Evolutionary conservation across 2,329 filamentous ascomycete genomes (phyloP), one percentile per base, ranked within the genome.

Genomic region (Oidium heveae): DNA sequence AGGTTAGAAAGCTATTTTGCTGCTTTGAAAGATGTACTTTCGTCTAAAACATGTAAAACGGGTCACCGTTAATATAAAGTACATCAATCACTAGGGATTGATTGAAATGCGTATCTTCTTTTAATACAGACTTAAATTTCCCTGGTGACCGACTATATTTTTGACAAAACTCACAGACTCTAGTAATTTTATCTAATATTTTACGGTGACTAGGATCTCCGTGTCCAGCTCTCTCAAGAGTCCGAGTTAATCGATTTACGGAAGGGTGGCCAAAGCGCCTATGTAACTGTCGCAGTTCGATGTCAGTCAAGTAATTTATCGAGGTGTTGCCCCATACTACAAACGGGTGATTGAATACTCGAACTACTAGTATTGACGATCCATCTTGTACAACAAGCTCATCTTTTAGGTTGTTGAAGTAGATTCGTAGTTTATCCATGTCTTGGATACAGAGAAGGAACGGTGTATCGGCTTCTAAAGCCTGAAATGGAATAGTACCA

Each of bases 21-120:
- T 16, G 50, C 50, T 36, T 55, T 34, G 24, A 52, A 57, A n/a
- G 28, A 7, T 10, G 41, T 57, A 16, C 5, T 18, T 53, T 55
- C 53, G 43, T 57, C 43, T 9, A 55, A 34, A 18, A 53, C 37
- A 39, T 57, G 34, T 39, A 57, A 22, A 8, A 55, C 33, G 8
- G 32, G 51, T 52, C 34, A n/a, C 33, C 33, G 1, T 47, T 43
- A 20, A 56, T 55, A 49, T 52, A 55, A n/a, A 54, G 24, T 20
- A 55, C 39, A 37, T 55, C 49, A 44, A 44, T 44, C 9, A 44
- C 41, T 39, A 39, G 9, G 15, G 41, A n/a, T 18, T 37, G 18
- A 22, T 52, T 52, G 24, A 36, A 52, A 20, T 52, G 6, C 4
- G 15, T 18, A 15, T 52, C 32, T 28, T 52, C 32, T 37, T 52